A percentile compares a stretch with the other conserved stretches of the same genome.
These are phyloP conservation scores for Phialophora expanda DNA, from an alignment of 2,329 filamentous ascomycete genomes.

Conservation along the genomic window DNA sequence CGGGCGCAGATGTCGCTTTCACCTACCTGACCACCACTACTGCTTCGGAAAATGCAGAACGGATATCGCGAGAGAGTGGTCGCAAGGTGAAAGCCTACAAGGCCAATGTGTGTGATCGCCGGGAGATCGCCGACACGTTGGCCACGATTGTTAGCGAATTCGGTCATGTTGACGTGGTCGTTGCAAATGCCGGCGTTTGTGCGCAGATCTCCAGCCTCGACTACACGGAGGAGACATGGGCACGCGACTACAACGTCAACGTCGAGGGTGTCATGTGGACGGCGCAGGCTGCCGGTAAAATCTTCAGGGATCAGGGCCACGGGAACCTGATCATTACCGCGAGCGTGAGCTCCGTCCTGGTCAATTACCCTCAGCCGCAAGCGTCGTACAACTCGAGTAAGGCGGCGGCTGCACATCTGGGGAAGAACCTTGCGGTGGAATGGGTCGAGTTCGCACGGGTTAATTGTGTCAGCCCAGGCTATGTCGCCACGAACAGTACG, in stretches of 20 bases:
- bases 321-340: constrained; percentile 50
- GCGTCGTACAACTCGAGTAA: constrained; percentile 49
- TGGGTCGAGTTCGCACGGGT: constrained; percentile 50
- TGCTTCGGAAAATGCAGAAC: constrained; percentile 39
- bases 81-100: constrained; percentile 45
- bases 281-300: constrained; percentile 46
- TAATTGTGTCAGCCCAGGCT: constrained; percentile 48
- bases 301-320: constrained; percentile 46
- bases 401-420: constrained; percentile 46
- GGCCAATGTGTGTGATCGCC: constrained; percentile 43
- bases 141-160: constrained; percentile 47
- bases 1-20: constrained; percentile 26
- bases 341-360: constrained; percentile 47
- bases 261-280: constrained; percentile 49
- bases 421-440: constrained; percentile 48
- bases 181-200: constrained; percentile 54
- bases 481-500: constrained; percentile 48
- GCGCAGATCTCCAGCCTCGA: constrained; percentile 46
- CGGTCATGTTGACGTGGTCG: constrained; percentile 53
- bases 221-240: constrained; percentile 49
- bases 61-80: constrained; percentile 42
- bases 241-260: constrained; percentile 49
- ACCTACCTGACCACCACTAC: constrained; percentile 38
- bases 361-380: constrained; percentile 50
- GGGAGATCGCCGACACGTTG: constrained; percentile 44